phyloP scores from a whole-genome alignment of 2,329 filamentous ascomycete species.

The Monosporascus sp. region DNA sequence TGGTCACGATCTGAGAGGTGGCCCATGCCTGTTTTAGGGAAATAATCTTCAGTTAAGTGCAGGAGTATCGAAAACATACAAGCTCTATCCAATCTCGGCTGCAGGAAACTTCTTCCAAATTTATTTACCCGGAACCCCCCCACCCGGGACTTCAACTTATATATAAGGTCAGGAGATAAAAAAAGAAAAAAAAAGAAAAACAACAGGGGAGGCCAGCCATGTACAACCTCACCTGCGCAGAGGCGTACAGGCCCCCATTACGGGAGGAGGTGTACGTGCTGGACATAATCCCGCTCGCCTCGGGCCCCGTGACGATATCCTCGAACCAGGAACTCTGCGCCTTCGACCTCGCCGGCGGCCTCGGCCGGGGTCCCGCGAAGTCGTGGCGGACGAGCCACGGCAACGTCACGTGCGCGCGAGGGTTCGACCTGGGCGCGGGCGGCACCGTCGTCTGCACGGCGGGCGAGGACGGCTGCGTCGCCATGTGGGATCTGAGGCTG shows the following conservation, averaged over 20 bases:
- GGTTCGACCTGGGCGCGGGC: constrained; percentile 39
- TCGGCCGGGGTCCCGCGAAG: constrained; percentile 46
- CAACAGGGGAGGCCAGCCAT: constrained; percentile 21
- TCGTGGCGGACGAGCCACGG: constrained; percentile 49
- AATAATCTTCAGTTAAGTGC: too few relatives aligned
- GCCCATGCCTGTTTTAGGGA: too few relatives aligned
- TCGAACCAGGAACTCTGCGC: constrained; percentile 67
- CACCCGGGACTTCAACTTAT: not conserved
- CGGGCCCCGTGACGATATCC: constrained; percentile 56
- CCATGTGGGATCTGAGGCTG: constrained; percentile 59
- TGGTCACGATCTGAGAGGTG: too few relatives aligned
- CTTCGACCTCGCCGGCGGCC: constrained; percentile 52
- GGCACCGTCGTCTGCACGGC: constrained; percentile 59
- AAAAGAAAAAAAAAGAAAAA: not conserved
- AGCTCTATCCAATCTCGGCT: too few relatives aligned
- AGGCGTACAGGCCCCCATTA: constrained; percentile 34
- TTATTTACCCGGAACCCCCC: not conserved
- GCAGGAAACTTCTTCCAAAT: not conserved
- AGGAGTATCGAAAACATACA: too few relatives aligned
- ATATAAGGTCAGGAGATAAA: not conserved
- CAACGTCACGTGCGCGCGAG: constrained; percentile 59
- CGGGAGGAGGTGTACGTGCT: constrained; percentile 50
- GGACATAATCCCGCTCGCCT: constrained; percentile 46
- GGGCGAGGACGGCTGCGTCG: constrained; percentile 65
- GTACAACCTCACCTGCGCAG: constrained; percentile 36